A percentile compares a stretch with the other conserved stretches of the same genome.
Evolutionary conservation across 768 basidiomycete species (phyloP).

Genomic region (Boletus bicolor): DNA sequence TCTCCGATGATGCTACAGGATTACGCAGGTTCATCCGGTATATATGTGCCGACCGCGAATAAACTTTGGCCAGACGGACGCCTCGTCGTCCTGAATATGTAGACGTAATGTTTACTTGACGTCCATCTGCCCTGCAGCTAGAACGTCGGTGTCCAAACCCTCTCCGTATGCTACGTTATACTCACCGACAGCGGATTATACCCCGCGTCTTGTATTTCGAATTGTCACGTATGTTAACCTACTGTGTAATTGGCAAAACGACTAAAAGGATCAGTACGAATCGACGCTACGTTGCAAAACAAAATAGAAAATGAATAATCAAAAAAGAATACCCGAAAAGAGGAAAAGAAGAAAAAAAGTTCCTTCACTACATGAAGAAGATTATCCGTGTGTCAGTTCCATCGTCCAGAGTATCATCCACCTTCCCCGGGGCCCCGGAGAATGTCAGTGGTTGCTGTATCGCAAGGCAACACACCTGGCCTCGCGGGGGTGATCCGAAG

Average conservation of each 20-base stretch:
- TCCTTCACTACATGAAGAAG: conserved; percentile 24
- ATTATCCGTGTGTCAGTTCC: conserved; percentile 29
- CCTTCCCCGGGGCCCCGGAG: conserved; percentile 1
- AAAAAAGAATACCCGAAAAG: conserved; percentile 5
- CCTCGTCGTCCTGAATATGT: neutral
- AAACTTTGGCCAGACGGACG: too few species aligned
- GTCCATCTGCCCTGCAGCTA: neutral
- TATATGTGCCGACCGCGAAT: neutral
- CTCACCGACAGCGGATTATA: neutral
- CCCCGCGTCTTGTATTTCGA: neutral
- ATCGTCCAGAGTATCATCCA: conserved; percentile 17
- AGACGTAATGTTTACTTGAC: neutral
- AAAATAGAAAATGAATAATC: conserved; percentile 34
- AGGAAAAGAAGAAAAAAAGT: conserved; percentile 1
- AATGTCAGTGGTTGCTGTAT: conserved; percentile 2
- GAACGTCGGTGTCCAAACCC: neutral
- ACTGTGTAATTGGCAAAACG: conserved; percentile 2
- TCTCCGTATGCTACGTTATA: neutral
- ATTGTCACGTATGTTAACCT: conserved; percentile 3
- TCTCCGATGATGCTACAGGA: neutral
- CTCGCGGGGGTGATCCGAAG: conserved; percentile 14
- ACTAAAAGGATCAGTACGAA: conserved; percentile 26
- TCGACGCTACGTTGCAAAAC: conserved; percentile 23
- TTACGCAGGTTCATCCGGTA: neutral
- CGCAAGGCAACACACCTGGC: conserved; percentile 3